A percentile compares a stretch with the other conserved stretches of the same genome.
Evolutionary conservation across 2,329 filamentous ascomycete species (phyloP).

Genomic region (Cladophialophora exuberans): DNA sequence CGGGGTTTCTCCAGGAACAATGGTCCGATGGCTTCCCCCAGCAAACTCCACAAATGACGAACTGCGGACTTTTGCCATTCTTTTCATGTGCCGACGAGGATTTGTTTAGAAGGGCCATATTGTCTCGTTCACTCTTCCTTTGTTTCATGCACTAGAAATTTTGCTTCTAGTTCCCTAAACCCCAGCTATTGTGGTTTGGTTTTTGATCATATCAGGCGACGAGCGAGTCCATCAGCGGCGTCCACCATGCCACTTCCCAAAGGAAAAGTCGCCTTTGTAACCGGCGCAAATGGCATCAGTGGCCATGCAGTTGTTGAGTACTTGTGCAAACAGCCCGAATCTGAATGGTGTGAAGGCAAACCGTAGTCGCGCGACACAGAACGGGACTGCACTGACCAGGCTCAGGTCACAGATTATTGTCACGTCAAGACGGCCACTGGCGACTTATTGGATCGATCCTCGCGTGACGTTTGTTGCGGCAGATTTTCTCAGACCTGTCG

Average conservation of each 20-base stretch:
- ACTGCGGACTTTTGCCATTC: too few species aligned
- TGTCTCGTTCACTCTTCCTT: too few species aligned
- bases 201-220: too few species aligned
- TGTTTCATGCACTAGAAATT: too few species aligned
- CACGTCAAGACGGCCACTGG: constrained; percentile 35
- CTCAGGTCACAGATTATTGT: constrained; percentile 36
- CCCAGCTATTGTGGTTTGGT: too few species aligned
- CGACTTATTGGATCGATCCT: constrained; percentile 33
- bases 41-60: too few species aligned
- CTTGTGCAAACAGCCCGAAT: constrained; percentile 35
- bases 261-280: constrained; percentile 40
- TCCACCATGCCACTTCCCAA: not conserved
- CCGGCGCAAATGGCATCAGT: constrained; percentile 42
- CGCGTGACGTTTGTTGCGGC: constrained; percentile 39
- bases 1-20: too few species aligned
- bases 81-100: too few species aligned
- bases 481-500: constrained; percentile 35
- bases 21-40: too few species aligned
- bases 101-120: too few species aligned
- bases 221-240: not conserved
- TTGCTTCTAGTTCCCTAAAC: too few species aligned
- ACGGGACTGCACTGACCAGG: constrained; percentile 11
- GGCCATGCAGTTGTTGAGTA: constrained; percentile 42
- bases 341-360: constrained; percentile 32
- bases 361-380: not conserved